Base-by-base conservation (phyloP, 805 yeast species). In the Kockiozyma suomiensis region DNA sequence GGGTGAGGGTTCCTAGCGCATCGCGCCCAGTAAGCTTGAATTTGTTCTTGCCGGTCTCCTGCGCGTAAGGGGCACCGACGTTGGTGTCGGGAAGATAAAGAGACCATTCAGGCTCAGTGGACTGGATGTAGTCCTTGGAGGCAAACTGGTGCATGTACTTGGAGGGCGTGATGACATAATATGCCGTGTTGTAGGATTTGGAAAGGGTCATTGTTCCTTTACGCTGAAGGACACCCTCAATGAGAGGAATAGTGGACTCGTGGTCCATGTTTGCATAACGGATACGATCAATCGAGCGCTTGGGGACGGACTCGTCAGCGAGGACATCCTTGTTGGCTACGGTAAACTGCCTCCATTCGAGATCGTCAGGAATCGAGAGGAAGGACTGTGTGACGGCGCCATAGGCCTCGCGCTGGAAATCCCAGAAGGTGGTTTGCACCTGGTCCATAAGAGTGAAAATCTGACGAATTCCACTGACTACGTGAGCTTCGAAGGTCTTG, bases 41-140 rank as follows among this genome's bases (percentile, higher is more conserved):
- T 61, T 75, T 77, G 72, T 69, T 74, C 55, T 76, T 76, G 23
- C 75, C 79, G 28, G 71, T 67, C 13, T 65, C 70, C 15, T 68
- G 70, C 2, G 66, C 54, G 7, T 74, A 65, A 35, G 74, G 73
- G 19, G 70, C 68, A 32, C 79, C 79, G 13, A 80, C 57, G 32
- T 73, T 67, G 59, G 80, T 74, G 19, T 80, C 83, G 8, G 85
- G 85, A 38, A 82, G 68, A 58, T 74, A 80, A 4, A 82, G 65
- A 17, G 79, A 75, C 45, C 79, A 66, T 25, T 78, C 77, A 15
- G 85, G 85, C n/a, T 74, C 73, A 5, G 80, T 72, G 61, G 79
- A 82, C 57, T 69, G 70, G 46, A 71, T 65, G 49, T 70, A 72
- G 26, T 81, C 78, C 57, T 77, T 74, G 13, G 81, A 73, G 59